Percentiles rank a stretch among this genome's conserved stretches.
These are phyloP conservation scores for Platismatia glauca DNA, from an alignment of 495 filamentous ascomycete genomes.

Conservation along the genomic window DNA sequence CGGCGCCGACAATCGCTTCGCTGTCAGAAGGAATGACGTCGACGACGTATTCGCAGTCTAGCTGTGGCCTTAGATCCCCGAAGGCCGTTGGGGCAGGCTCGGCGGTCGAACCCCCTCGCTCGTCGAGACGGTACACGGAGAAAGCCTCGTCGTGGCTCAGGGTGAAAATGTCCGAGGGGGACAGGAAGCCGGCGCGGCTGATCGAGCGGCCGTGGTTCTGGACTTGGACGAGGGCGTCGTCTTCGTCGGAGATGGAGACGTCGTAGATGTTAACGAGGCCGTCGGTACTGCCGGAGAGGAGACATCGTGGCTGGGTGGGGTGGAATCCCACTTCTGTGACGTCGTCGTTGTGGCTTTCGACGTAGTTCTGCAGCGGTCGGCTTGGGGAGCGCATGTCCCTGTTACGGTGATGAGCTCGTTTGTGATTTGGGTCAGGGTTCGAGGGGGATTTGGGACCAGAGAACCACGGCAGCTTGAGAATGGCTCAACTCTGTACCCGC, in stretches of 20 bases:
- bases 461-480: slow-evolving; percentile 58
- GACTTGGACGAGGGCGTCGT: slow-evolving; percentile 76
- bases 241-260: slow-evolving; percentile 63
- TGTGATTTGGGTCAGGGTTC: neutral
- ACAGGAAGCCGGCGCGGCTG: slow-evolving; percentile 75
- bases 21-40: slow-evolving; percentile 54
- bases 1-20: slow-evolving; percentile 48
- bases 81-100: slow-evolving; percentile 46
- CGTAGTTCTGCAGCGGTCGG: slow-evolving; percentile 51
- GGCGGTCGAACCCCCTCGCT: slow-evolving; percentile 36
- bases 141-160: slow-evolving; percentile 75
- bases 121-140: slow-evolving; percentile 63
- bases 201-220: slow-evolving; percentile 81
- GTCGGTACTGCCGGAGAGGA: slow-evolving; percentile 88
- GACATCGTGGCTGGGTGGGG: slow-evolving; percentile 59
- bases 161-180: slow-evolving; percentile 57
- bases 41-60: slow-evolving; percentile 76
- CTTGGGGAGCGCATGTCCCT: slow-evolving; percentile 61
- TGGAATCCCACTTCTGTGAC: slow-evolving; percentile 79
- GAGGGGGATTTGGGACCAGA: slow-evolving; percentile 49
- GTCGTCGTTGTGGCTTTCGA: slow-evolving; percentile 87
- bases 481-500: slow-evolving; percentile 73
- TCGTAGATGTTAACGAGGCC: slow-evolving; percentile 82
- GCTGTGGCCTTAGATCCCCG: slow-evolving; percentile 62
- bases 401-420: slow-evolving; percentile 28